Conservation (phyloP, 495 filamentous ascomycete species). For the Venustampulla echinocandica region DNA sequence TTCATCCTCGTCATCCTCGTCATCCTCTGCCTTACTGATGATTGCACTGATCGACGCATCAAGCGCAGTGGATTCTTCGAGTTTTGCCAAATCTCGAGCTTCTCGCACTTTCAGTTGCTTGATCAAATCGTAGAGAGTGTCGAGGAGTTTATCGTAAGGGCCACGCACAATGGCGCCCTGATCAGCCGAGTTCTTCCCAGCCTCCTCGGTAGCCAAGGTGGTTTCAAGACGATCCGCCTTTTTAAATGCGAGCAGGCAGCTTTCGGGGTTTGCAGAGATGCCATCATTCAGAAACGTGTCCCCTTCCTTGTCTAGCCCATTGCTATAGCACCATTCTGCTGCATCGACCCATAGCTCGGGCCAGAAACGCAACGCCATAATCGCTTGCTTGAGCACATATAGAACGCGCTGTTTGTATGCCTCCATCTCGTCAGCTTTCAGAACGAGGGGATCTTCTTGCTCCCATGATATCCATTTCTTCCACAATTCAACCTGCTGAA, state of each 20-base stretch:
- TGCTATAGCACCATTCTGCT: slow-evolving; percentile 83
- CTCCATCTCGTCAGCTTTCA: slow-evolving; percentile 66
- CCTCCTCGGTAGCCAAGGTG: slow-evolving; percentile 57
- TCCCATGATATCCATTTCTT: slow-evolving; percentile 92
- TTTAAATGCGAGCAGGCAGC: slow-evolving; percentile 79
- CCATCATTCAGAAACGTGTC: slow-evolving; percentile 69
- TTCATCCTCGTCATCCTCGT: slow-evolving; percentile 48
- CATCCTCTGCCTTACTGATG: slow-evolving; percentile 47
- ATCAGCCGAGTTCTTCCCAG: slow-evolving; percentile 56
- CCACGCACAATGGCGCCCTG: slow-evolving; percentile 68
- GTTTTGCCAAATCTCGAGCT: slow-evolving; percentile 55
- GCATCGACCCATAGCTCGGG: slow-evolving; percentile 95
- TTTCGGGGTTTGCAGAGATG: slow-evolving; percentile 85
- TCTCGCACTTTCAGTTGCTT: slow-evolving; percentile 67
- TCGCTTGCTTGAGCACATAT: slow-evolving; percentile 86
- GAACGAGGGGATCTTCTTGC: slow-evolving; percentile 78
- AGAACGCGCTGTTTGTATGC: slow-evolving; percentile 69
- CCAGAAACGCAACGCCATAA: slow-evolving; percentile 89
- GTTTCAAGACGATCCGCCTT: slow-evolving; percentile 78
- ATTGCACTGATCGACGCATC: slow-evolving; percentile 31
- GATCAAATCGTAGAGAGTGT: slow-evolving; percentile 73
- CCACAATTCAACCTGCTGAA: slow-evolving; percentile 83
- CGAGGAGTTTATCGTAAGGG: slow-evolving; percentile 74
- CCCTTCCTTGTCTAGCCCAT: slow-evolving; percentile 55
- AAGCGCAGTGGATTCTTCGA: slow-evolving; percentile 49